Base-by-base conservation (phyloP, 2,329 filamentous ascomycete genomes). In the Venturia nashicola region DNA sequence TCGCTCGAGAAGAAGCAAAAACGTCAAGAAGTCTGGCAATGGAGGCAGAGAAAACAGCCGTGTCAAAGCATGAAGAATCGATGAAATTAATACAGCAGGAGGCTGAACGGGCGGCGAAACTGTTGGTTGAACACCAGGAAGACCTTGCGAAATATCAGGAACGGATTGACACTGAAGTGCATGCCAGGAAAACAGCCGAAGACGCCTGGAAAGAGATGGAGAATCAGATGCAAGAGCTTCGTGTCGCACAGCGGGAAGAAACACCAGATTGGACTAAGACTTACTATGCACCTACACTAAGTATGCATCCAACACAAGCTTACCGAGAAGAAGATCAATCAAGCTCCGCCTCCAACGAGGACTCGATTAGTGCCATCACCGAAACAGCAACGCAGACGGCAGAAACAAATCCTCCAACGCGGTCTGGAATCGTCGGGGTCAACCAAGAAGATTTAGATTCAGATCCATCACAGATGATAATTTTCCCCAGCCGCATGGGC, bases 381-480 rank as follows among this genome's bases (percentile, higher is more conserved):
- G 57, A 60, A 11, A 40, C 27, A 55, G 60, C 20, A 18, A 61
- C 60, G 14, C 11, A 46, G 20, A 61, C 40, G 18, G 48, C 40
- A 20, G n/a, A 36, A 3, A 48, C 39, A 6, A 61, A 42, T 9
- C 9, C 60, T 2, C 18, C 3, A 32, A 36, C 60, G 5, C 18
- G 60, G 9, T 61, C 60, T 18, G 60, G 40, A 12, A 61, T 36
- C 23, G 20, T 44, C 20, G 32, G 20, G 16, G 60, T 48, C 27
- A 44, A 48, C 16, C 42, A 61, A 36, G 20, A 18, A 18, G 60
- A 61, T n/a, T 20, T 61, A 20, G 60, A 61, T 12, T 27, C 40
- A 20, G 60, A 61, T 48, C 27, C 60, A 27, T 61, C 60, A 14
- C 60, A 61, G 5, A 61, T 27, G 40, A n/a, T 61, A 12, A 61